phyloP scores from a whole-genome alignment of 2,329 filamentous ascomycete genomes.

The Aureobasidium namibiae region DNA sequence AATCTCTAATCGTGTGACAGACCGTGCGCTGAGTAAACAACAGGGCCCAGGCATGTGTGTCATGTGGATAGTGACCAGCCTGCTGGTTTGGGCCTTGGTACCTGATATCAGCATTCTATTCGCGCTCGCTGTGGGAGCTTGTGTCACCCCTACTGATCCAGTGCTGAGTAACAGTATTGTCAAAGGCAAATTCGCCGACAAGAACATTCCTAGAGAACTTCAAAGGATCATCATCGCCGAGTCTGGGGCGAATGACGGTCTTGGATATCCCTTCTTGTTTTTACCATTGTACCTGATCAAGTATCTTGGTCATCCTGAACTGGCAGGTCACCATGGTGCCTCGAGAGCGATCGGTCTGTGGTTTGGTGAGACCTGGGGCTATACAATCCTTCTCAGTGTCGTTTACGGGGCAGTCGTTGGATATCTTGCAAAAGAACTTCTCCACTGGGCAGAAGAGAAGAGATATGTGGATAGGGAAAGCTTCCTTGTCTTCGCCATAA shows the following conservation, averaged over 20 bases:
- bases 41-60: slow-evolving; percentile 68
- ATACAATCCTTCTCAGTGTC: slow-evolving; percentile 71
- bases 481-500: slow-evolving; percentile 79
- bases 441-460: slow-evolving; percentile 75
- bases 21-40: background rate
- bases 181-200: slow-evolving; percentile 87
- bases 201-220: slow-evolving; percentile 73
- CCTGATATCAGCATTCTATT: slow-evolving; percentile 66
- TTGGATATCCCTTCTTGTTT: slow-evolving; percentile 84
- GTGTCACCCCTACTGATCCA: slow-evolving; percentile 87
- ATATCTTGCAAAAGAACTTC: slow-evolving; percentile 70
- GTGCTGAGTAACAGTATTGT: slow-evolving; percentile 83
- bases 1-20: background rate
- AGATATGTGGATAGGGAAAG: slow-evolving; percentile 80
- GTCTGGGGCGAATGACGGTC: slow-evolving; percentile 80
- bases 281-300: slow-evolving; percentile 77
- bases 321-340: slow-evolving; percentile 38
- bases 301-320: slow-evolving; percentile 50
- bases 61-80: slow-evolving; percentile 81
- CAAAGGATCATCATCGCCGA: slow-evolving; percentile 62
- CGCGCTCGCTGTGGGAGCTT: slow-evolving; percentile 71
- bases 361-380: slow-evolving; percentile 80
- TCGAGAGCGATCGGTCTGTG: slow-evolving; percentile 65
- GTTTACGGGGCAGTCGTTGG: slow-evolving; percentile 70
- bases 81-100: slow-evolving; percentile 69